Evolutionary conservation across 106 monocot genomes (phyloP).

Genomic region (Xerophyta viscosa): DNA sequence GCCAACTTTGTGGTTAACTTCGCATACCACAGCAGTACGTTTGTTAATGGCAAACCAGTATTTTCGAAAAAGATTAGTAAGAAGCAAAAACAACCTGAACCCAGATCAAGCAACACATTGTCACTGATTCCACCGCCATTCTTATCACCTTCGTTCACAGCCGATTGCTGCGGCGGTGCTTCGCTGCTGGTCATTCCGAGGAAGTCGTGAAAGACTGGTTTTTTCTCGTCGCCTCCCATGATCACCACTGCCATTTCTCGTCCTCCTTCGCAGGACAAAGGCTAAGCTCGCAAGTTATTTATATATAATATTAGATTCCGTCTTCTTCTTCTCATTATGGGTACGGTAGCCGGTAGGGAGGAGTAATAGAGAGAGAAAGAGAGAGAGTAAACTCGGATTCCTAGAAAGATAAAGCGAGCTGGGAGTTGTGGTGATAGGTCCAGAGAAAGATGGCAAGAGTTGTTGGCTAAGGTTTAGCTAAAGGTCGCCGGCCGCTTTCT

Average conservation of each 20-base stretch:
- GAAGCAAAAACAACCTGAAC: conserved; percentile 15
- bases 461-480: no score
- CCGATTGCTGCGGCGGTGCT: neutral
- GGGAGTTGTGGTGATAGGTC: conserved; percentile 5
- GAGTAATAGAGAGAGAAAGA: no score
- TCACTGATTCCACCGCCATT: neutral
- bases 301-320: neutral
- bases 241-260: conserved; percentile 25
- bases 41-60: neutral
- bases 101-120: conserved; percentile 15
- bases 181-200: conserved; percentile 14
- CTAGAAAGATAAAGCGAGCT: conserved; percentile 13
- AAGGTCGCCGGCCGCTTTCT: conserved; percentile 1
- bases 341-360: no score
- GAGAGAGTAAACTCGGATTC: conserved; percentile 4
- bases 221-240: conserved; percentile 20
- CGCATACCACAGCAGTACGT: neutral
- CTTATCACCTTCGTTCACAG: neutral
- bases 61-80: conserved; percentile 4
- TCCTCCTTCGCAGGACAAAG: neutral
- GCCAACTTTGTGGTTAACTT: neutral
- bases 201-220: conserved; percentile 27
- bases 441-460: conserved; percentile 3
- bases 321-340: neutral
- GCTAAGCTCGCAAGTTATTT: neutral